Percentiles rank a stretch among this genome's conserved stretches.
phyloP scores from a whole-genome alignment of 2,329 filamentous ascomycete species.

The Grosmannia clavigera region DNA sequence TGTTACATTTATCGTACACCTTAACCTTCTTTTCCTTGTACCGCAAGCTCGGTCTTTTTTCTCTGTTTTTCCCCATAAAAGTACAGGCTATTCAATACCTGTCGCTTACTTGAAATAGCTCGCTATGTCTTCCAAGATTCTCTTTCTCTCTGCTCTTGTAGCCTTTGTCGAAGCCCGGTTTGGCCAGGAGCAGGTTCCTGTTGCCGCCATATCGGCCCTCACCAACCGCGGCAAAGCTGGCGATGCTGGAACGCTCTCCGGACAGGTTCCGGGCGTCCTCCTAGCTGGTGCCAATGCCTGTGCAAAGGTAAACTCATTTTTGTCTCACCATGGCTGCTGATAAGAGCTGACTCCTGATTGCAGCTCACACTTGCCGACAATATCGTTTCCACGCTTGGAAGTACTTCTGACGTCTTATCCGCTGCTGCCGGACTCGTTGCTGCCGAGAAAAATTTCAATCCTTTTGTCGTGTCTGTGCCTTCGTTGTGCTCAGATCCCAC shows the following conservation, averaged over 20 bases:
- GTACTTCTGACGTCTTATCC: conserved; percentile 41
- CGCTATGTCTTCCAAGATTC: conserved; percentile 17
- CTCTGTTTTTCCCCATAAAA: not conserved
- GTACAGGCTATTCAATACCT: not conserved
- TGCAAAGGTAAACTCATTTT: conserved; percentile 3
- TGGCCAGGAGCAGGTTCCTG: conserved; percentile 47
- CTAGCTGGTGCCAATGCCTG: conserved; percentile 38
- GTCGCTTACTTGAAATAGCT: not conserved
- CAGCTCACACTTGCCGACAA: conserved; percentile 50
- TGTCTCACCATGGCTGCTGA: not conserved
- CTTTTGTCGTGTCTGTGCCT: conserved; percentile 45
- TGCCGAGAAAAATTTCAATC: conserved; percentile 20
- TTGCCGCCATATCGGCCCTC: conserved; percentile 39
- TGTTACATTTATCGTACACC: not conserved
- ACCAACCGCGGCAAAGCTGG: conserved; percentile 41
- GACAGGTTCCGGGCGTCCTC: conserved; percentile 44
- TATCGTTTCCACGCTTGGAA: conserved; percentile 49
- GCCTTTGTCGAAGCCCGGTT: conserved; percentile 34
- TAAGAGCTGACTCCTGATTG: not conserved
- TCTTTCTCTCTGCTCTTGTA: conserved; percentile 22
- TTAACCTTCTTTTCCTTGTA: not conserved
- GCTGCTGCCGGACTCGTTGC: conserved; percentile 31
- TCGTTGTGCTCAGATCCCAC: conserved; percentile 51
- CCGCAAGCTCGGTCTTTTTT: not conserved
- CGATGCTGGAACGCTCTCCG: conserved; percentile 49